phyloP scores from a whole-genome alignment of 176 grass and related monocot species.

The Oryza meridionalis region DNA sequence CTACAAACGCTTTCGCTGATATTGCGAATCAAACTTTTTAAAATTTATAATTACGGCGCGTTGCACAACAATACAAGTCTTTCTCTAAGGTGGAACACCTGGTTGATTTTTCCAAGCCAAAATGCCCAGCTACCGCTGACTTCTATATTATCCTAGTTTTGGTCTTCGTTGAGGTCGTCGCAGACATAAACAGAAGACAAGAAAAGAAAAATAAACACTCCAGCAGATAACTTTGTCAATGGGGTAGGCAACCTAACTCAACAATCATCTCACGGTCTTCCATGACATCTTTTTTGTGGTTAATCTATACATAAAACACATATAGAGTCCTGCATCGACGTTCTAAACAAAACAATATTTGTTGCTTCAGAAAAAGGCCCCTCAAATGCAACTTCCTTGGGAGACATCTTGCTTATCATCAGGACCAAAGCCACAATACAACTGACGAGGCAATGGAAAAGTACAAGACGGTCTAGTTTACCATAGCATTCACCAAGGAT shows the following conservation, averaged over 20 bases:
- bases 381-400: conserved; percentile 20
- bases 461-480: neutral
- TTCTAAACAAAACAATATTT: neutral
- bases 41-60: too few relatives aligned
- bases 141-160: too few relatives aligned
- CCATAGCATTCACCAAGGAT: neutral
- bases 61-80: too few relatives aligned
- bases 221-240: conserved; percentile 5
- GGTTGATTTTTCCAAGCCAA: neutral
- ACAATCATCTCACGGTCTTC: conserved; percentile 40
- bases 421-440: conserved; percentile 26
- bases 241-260: conserved; percentile 33
- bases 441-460: neutral
- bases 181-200: neutral
- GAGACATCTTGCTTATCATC: conserved; percentile 37
- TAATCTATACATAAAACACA: neutral
- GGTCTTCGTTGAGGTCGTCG: neutral
- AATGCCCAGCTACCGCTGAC: too few relatives aligned
- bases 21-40: accelerated
- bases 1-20: conserved; percentile 56
- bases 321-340: conserved; percentile 22
- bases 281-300: conserved; percentile 2
- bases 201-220: neutral
- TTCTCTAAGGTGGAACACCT: too few relatives aligned
- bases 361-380: conserved; percentile 31